phyloP scores from a whole-genome alignment of 2,329 filamentous ascomycete genomes.

The Fusarium sp. region DNA sequence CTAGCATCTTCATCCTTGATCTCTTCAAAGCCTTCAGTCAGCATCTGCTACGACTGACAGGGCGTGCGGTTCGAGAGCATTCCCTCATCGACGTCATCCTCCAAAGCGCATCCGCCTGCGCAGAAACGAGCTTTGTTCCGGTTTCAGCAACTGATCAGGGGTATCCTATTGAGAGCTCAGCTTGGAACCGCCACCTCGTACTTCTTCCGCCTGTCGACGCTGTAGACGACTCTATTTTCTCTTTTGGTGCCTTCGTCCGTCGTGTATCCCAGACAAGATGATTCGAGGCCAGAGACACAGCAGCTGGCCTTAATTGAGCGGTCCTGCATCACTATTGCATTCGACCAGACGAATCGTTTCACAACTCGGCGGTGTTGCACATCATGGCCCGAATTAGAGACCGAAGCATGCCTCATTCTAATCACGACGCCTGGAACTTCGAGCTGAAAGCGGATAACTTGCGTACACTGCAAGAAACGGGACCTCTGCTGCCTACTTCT shows the following conservation, averaged over 20 bases:
- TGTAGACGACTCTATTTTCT: constrained; percentile 12
- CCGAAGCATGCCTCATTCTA: background rate
- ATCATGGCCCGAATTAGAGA: background rate
- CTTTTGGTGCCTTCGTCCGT: constrained; percentile 21
- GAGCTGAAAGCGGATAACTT: constrained; percentile 12
- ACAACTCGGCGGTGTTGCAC: constrained; percentile 29
- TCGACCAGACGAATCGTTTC: constrained; percentile 26
- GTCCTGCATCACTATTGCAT: constrained; percentile 29
- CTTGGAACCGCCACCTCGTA: constrained; percentile 41
- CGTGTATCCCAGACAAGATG: constrained; percentile 25
- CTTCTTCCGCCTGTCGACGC: constrained; percentile 13
- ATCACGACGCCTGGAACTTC: background rate
- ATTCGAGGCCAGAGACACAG: constrained; percentile 31
- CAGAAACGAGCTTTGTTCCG: constrained; percentile 21
- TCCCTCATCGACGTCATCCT: constrained; percentile 21
- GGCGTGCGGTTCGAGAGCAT: constrained; percentile 23
- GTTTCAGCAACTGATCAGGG: constrained; percentile 9
- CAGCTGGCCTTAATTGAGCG: constrained; percentile 26
- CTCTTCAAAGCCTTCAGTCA: constrained; percentile 14
- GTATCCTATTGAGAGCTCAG: constrained; percentile 15
- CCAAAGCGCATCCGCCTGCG: constrained; percentile 20
- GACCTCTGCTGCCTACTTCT: background rate
- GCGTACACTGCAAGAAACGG: too few relatives aligned
- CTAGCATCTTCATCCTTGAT: constrained; percentile 8
- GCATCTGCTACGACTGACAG: constrained; percentile 17